Base-by-base conservation (phyloP, 345 rosid species). In the Psidium guajava region DNA sequence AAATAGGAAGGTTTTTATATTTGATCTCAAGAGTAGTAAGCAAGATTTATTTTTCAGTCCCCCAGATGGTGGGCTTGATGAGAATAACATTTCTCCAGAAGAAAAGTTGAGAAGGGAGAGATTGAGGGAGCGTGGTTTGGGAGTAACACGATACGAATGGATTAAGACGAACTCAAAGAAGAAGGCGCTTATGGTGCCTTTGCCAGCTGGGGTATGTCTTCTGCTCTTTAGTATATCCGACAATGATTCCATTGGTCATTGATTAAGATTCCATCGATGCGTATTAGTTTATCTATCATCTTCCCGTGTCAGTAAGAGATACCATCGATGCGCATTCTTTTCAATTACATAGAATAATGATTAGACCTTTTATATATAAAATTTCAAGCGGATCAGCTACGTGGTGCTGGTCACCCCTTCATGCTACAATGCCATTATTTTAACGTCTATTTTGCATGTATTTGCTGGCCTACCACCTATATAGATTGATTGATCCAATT, bases 51-150 rank as follows among this genome's bases (percentile, higher is more conserved):
- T 93, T 73, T 97, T 97, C 85, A 90, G 91, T 86, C 98, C 99
- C 47, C 96, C 97, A 24, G 92, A 93, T 91, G 98, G 98, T 84
- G 99, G 98, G 49, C 94, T 97, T 44, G 96, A 95, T 49, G 99
- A 97, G 92, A 92, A 91, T 58, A 97, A 95, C 84, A 95, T 97
- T 81, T 93, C 99, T 0, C 89, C 94, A 0, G 98, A 97, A 83
- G 99, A 97, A 90, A 97, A 94, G 87, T 85, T 97, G 87, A 93
- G 99, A 86, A 92, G 99, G 89, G 99, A 97, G 88, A 95, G 99
- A 91, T 86, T 88, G 21, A 89, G 99, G 87, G 98, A 97, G 84
- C 98, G 98, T 50, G 98, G 99, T 1, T 88, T 97, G 87, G 99
- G 99, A 14, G 99, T 97, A 32, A 97, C 99, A 0, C 92, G 94